These are phyloP conservation scores for Huntiella savannae DNA, from an alignment of 2,329 filamentous ascomycete genomes.

Conservation along the genomic window DNA sequence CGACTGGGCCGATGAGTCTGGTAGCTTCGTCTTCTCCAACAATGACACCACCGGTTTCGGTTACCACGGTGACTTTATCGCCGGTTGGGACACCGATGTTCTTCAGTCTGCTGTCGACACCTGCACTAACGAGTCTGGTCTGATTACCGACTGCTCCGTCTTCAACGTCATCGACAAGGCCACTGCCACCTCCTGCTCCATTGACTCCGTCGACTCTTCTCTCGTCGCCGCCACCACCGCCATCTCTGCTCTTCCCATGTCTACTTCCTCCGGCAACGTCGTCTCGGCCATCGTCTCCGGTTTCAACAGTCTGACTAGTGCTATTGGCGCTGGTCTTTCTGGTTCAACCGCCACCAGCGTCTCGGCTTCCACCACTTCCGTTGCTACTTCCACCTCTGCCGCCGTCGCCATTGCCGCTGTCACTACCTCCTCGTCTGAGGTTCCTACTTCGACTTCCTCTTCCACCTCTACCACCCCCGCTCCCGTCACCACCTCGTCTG, in stretches of 20 bases:
- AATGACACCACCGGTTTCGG: constrained; percentile 60
- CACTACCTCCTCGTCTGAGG: neutral
- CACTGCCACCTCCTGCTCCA: constrained; percentile 38
- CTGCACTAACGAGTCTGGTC: constrained; percentile 54
- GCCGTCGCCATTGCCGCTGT: constrained; percentile 3
- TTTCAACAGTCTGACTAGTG: neutral
- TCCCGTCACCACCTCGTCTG: constrained; percentile 13
- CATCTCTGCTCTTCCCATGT: constrained; percentile 36
- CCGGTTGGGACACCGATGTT: constrained; percentile 52
- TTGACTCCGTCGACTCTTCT: constrained; percentile 35
- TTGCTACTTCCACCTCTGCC: constrained; percentile 7
- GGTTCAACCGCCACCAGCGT: neutral
- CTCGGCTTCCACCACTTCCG: constrained; percentile 8
- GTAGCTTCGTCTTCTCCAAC: constrained; percentile 58
- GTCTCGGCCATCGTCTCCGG: neutral
- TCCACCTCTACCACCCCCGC: constrained; percentile 5
- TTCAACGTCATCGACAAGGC: constrained; percentile 51
- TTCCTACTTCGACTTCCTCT: neutral
- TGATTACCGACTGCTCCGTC: constrained; percentile 52
- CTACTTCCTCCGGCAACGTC: neutral
- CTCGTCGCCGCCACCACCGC: constrained; percentile 29
- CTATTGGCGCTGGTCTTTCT: neutral
- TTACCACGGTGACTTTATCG: constrained; percentile 66
- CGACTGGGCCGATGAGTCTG: constrained; percentile 39
- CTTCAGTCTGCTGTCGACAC: constrained; percentile 52